Evolutionary conservation across 176 grass and related monocot genomes (phyloP), one percentile per base, ranked within the genome.

Genomic region (Avena insularis): DNA sequence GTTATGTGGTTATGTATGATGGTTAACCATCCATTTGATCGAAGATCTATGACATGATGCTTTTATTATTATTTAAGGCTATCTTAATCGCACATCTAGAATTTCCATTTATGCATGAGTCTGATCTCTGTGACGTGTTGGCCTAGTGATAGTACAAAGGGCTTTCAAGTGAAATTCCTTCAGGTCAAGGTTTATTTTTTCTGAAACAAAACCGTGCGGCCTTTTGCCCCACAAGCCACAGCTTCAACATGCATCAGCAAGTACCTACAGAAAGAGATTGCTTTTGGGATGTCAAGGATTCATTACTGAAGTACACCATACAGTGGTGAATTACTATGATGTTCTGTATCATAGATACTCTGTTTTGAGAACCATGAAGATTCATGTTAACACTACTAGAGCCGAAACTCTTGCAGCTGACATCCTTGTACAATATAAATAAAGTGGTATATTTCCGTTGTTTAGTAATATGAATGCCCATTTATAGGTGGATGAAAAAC

Each of bases 401-500:
- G 40, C 4, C 1, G 47, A 75, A 84, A 85, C 16, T 11, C 11
- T 61, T 88, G 31, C 17, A n/a, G 31, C 25, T 85, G 46, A 76
- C 17, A 43, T 77, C 38, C 27, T 68, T 73, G 63, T 73, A 73
- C 48, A 19, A 16, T 57, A 49, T 64, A 57, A 70, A 54, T 43
- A 64, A 81, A 85, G 0, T 38, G 11, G 27, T 78, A 55, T 68
- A 13, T 38, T 76, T 76, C 6, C 38, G 53, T 54, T 72, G 79
- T 36, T 87, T 57, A 45, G 51, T 75, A 49, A 76, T 55, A 54
- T 67, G 46, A 75, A 65, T 77, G 73, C 72, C 51, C 83, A 60
- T 92, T 23, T 92, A 76, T 71, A 95, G 95, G 89, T 92, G 59
- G 83, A 90, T 60, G 89, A 92, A 83, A 87, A 85, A 27, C 87